Percentiles rank a stretch among this genome's conserved stretches.
phyloP scores from a whole-genome alignment of 2,329 filamentous ascomycete genomes.

The Penicillium sp. region DNA sequence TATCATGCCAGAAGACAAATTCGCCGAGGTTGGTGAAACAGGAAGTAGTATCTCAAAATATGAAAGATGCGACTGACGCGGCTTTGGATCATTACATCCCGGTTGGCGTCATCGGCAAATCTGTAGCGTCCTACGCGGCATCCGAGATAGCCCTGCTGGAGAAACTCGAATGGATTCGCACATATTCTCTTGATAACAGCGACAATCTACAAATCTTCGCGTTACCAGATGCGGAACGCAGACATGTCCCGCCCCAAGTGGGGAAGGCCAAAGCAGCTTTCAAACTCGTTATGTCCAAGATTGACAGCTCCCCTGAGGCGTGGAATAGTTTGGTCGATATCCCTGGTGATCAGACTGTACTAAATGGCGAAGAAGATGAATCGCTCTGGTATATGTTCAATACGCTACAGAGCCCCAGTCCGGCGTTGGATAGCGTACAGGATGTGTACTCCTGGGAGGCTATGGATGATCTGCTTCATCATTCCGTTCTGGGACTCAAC shows the following conservation, averaged over 20 bases:
- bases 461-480: slow-evolving; percentile 37
- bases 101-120: slow-evolving; percentile 31
- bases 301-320: slow-evolving; percentile 39
- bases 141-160: slow-evolving; percentile 29
- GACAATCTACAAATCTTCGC: slow-evolving; percentile 37
- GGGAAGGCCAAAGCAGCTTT: slow-evolving; percentile 35
- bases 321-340: slow-evolving; percentile 36
- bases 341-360: background rate
- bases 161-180: slow-evolving; percentile 38
- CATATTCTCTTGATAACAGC: slow-evolving; percentile 16
- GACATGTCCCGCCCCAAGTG: slow-evolving; percentile 34
- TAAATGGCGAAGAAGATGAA: slow-evolving; percentile 36
- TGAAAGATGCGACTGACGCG: background rate
- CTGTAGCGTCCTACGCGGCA: slow-evolving; percentile 15
- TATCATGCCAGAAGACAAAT: background rate
- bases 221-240: slow-evolving; percentile 38
- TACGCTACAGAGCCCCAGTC: slow-evolving; percentile 43
- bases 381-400: slow-evolving; percentile 52
- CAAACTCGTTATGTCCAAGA: slow-evolving; percentile 38
- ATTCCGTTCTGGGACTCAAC: slow-evolving; percentile 37
- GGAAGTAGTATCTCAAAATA: background rate
- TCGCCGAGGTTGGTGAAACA: background rate
- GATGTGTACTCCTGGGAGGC: slow-evolving; percentile 34
- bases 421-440: slow-evolving; percentile 29
- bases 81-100: slow-evolving; percentile 18